phyloP scores from a whole-genome alignment of 768 basidiomycete species.

The Pleurotus pulmonarius region DNA sequence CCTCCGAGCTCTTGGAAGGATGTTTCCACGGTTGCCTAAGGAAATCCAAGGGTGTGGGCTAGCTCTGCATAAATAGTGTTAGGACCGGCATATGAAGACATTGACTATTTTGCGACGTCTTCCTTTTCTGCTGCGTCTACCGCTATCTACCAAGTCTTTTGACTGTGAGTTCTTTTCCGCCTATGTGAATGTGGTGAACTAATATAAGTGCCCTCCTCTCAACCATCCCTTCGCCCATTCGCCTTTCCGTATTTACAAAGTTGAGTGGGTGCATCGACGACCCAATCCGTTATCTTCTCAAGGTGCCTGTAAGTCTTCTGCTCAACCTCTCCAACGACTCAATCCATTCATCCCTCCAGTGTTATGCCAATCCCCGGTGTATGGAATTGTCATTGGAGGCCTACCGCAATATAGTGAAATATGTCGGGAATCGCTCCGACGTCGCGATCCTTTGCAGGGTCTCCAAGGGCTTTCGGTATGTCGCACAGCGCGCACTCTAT shows the following conservation, averaged over 20 bases:
- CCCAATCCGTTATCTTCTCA: constrained; percentile 1
- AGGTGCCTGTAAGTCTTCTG: constrained; percentile 1
- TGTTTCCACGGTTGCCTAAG: constrained; percentile 35
- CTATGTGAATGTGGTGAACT: neutral
- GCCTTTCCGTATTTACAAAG: neutral
- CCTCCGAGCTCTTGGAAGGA: constrained; percentile 20
- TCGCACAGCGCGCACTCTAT: constrained; percentile 58
- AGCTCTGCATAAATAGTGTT: constrained; percentile 28
- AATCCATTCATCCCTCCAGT: constrained; percentile 5
- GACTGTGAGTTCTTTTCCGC: neutral
- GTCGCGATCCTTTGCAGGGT: constrained; percentile 57
- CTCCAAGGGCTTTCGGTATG: constrained; percentile 48
- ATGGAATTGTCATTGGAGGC: constrained; percentile 63
- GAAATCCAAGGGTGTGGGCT: constrained; percentile 3
- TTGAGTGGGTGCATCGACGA: constrained; percentile 3
- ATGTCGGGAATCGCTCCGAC: constrained; percentile 49
- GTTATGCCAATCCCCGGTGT: constrained; percentile 35
- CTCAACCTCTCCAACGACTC: neutral
- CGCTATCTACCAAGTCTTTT: neutral
- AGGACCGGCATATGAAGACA: constrained; percentile 11
- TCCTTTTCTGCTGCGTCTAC: neutral
- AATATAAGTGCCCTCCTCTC: neutral
- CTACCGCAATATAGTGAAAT: constrained; percentile 52
- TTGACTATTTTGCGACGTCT: constrained; percentile 3
- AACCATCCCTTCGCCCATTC: constrained; percentile 9